Base-by-base conservation (phyloP, 768 basidiomycete species). In the Lentinula guzmanii region DNA sequence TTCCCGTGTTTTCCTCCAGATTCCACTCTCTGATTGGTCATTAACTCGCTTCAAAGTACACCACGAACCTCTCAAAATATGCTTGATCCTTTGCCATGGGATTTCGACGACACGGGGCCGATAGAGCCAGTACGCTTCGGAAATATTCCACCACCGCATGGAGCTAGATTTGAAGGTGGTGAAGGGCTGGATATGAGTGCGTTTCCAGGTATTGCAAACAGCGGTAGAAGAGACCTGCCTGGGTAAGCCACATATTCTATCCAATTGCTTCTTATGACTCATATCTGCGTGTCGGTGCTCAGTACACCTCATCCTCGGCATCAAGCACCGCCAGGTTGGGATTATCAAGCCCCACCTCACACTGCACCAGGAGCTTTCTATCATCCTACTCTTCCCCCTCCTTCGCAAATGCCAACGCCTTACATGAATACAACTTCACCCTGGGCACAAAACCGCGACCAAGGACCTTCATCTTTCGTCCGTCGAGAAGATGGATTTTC, bases 321-420 rank as follows among this genome's bases (percentile, higher is more conserved):
- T 4, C 34, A 10, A 54, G 53, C 21, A 18, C 53, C 53, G 8
- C 33, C 37, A 54, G 53, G 53, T 2, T 54, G 56, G 56, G 56
- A 43, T 18, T 58, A 43, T 45, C 56, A 58, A 58, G 39, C 56
- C 35, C 39, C 41, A 43, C 56, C 56, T 15, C 58, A 46, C 28
- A 59, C 15, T 24, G 58, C 58, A 18, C 48, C 58, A 21, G 48
- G 48, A 28, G 55, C 55, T 7, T 56, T 56, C 21, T 28, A 56
- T 11, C 37, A 56, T 31, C 55, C 37, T 31, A 59, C 48, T 48
- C 37, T 59, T 7, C 58, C 58, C 16, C 34, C 9, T n/a, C 43
- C 58, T 18, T 46, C 31, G 10, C 46, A 48, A 48, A 48, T 48
- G 18, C 46, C 6, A 24, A 24, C 46, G 16, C 33, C 24, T 4